These are phyloP conservation scores for Podaxis sp. DNA, from an alignment of 768 basidiomycete species.

Conservation along the genomic window DNA sequence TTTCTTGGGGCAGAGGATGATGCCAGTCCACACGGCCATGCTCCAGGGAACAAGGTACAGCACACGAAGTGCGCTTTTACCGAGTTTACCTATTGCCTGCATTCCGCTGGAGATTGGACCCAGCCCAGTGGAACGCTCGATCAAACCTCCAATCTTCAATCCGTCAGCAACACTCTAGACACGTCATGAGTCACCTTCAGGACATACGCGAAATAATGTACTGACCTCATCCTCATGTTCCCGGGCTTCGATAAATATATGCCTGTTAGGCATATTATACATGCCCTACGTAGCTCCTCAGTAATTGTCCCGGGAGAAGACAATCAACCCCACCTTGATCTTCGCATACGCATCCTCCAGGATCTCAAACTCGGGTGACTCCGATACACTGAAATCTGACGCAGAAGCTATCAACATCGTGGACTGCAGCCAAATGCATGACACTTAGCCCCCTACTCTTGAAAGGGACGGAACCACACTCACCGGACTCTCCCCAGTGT, in stretches of 20 bases:
- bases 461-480: no score
- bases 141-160: neutral
- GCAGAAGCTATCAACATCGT: neutral
- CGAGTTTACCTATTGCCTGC: neutral
- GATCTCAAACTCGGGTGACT: neutral
- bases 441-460: no score
- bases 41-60: slow-evolving; percentile 45
- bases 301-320: no score
- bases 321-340: neutral
- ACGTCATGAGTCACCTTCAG: neutral
- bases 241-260: slow-evolving; percentile 4
- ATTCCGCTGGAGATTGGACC: neutral
- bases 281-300: no score
- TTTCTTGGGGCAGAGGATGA: slow-evolving; percentile 34
- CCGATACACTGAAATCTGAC: neutral
- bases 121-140: neutral
- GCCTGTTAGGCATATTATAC: no score
- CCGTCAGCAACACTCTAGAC: neutral
- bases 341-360: neutral
- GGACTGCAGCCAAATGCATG: neutral
- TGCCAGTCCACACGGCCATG: slow-evolving; percentile 38
- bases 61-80: slow-evolving; percentile 18
- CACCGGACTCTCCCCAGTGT: no score
- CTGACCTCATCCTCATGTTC: neutral
- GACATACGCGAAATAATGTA: neutral